phyloP scores from a whole-genome alignment of 2,329 filamentous ascomycete genomes.

The Aspergillus luchuensis region DNA sequence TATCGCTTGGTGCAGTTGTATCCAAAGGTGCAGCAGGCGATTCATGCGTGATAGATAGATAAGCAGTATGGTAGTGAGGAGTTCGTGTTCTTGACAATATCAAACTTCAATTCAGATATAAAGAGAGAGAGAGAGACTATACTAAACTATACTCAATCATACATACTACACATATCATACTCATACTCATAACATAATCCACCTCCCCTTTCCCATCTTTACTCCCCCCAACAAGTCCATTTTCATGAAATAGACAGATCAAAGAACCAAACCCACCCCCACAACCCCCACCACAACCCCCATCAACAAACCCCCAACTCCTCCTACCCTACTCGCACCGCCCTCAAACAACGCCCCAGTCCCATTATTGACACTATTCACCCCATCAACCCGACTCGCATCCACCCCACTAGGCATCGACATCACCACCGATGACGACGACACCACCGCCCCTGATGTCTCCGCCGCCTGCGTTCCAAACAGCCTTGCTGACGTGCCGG shows the following conservation, averaged over 20 bases:
- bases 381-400: no score
- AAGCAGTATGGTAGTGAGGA: no score
- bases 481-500: neutral
- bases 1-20: constrained; percentile 77
- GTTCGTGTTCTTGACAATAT: no score
- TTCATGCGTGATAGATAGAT: constrained; percentile 57
- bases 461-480: neutral
- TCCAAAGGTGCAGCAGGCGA: constrained; percentile 77
- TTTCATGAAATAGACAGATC: neutral
- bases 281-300: neutral
- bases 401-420: neutral
- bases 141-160: no score
- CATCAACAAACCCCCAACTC: neutral
- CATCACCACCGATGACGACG: neutral
- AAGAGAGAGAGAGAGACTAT: no score
- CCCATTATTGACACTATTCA: neutral
- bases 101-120: no score
- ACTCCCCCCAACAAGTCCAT: neutral
- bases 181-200: no score
- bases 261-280: neutral
- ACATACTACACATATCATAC: no score
- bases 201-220: neutral
- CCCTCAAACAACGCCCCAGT: neutral
- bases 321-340: neutral
- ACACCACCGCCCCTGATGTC: neutral